Conservation (phyloP, 2,329 filamentous ascomycete species). For the Diaporthe aspalathi region DNA sequence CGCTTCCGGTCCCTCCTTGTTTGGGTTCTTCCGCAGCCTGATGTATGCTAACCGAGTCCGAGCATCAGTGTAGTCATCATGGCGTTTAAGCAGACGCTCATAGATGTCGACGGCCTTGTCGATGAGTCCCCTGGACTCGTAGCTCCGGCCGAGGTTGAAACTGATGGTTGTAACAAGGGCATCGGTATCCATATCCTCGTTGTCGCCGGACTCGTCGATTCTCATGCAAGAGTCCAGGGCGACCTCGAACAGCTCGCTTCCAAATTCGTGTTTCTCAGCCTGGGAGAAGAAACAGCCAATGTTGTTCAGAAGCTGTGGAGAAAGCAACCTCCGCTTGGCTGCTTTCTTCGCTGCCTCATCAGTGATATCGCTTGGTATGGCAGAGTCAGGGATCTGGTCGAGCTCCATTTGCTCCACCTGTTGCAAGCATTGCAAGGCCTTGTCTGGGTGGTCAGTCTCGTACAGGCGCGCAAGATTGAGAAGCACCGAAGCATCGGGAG, state of each 20-base stretch:
- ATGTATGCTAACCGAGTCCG: constrained; percentile 91
- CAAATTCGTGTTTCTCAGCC: constrained; percentile 81
- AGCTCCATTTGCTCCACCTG: constrained; percentile 93
- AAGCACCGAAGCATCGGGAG: constrained; percentile 86
- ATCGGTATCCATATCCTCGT: constrained; percentile 83
- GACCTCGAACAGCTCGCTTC: constrained; percentile 91
- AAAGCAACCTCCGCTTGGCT: constrained; percentile 79
- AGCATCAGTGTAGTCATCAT: constrained; percentile 93
- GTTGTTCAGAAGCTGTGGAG: constrained; percentile 94
- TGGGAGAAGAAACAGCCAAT: constrained; percentile 97
- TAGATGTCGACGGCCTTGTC: constrained; percentile 92
- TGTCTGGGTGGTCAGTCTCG: constrained; percentile 86
- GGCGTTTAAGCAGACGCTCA: constrained; percentile 83
- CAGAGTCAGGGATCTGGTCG: constrained; percentile 78
- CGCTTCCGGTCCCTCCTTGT: constrained; percentile 86
- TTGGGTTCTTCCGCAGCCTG: constrained; percentile 81
- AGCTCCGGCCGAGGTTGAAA: constrained; percentile 94
- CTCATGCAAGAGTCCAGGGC: constrained; percentile 89
- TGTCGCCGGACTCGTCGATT: constrained; percentile 79
- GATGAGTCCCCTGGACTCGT: constrained; percentile 83
- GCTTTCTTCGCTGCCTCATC: constrained; percentile 71
- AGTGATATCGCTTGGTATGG: constrained; percentile 69
- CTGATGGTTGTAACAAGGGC: constrained; percentile 95
- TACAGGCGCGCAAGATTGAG: constrained; percentile 93
- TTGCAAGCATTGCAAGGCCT: constrained; percentile 89